Conservation (phyloP, 768 basidiomycete species). For the Leccinum broughii region DNA sequence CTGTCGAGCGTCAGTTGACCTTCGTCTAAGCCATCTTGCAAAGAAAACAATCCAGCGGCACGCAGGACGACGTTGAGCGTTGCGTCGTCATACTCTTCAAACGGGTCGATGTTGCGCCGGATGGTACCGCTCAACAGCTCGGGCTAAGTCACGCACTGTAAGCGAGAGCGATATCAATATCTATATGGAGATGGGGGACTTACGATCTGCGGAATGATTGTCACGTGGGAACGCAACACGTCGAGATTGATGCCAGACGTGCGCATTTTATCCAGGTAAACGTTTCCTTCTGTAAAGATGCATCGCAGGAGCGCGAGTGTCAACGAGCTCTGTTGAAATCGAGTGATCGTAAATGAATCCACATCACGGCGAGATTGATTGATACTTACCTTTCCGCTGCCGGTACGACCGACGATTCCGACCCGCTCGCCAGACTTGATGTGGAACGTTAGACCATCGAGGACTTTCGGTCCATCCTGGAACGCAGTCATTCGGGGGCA, state of each 20-base stretch:
- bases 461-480: constrained; percentile 2
- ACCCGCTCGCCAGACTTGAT: constrained; percentile 6
- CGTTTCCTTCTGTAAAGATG: not conserved
- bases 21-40: constrained; percentile 40
- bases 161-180: not conserved
- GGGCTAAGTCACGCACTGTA: not conserved
- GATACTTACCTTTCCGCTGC: constrained; percentile 4
- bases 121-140: constrained; percentile 49
- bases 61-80: constrained; percentile 49
- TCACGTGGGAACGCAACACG: constrained; percentile 1
- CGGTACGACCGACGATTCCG: constrained; percentile 4
- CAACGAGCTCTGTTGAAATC: constrained; percentile 2
- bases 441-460: not conserved
- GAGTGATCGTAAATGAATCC: not conserved
- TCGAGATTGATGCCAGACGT: constrained; percentile 1
- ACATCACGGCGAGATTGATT: too few relatives aligned
- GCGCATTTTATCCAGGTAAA: constrained; percentile 3
- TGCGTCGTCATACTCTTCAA: constrained; percentile 53
- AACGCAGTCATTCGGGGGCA: not conserved
- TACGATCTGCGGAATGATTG: constrained; percentile 5
- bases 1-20: constrained; percentile 46
- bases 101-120: constrained; percentile 62
- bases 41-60: constrained; percentile 45
- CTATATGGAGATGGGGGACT: not conserved
- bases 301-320: constrained; percentile 7